These are phyloP conservation scores for Ogataea nitratoaversa DNA, from an alignment of 805 yeast species.

Conservation along the genomic window DNA sequence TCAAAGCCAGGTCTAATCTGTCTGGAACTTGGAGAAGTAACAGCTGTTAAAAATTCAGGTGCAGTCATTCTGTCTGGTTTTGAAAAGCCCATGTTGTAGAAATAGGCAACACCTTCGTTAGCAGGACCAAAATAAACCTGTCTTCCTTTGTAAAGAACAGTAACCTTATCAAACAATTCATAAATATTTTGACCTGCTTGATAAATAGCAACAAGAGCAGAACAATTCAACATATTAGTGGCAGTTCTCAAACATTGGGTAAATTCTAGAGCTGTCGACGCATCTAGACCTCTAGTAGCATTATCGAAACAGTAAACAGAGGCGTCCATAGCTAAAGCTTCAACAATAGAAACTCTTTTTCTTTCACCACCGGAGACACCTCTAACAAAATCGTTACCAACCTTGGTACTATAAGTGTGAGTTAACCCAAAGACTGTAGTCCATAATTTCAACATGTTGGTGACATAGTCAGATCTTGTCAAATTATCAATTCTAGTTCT, in stretches of 20 bases:
- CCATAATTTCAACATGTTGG: slow-evolving; percentile 41
- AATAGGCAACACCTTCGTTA: slow-evolving; percentile 48
- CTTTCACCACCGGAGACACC: slow-evolving; percentile 73
- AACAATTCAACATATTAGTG: slow-evolving; percentile 51
- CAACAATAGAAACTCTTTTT: slow-evolving; percentile 67
- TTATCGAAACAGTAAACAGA: slow-evolving; percentile 62
- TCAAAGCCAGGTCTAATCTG: slow-evolving; percentile 47
- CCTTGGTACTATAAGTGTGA: slow-evolving; percentile 58
- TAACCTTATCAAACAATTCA: slow-evolving; percentile 55
- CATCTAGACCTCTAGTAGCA: slow-evolving; percentile 67
- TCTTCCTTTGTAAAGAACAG: slow-evolving; percentile 55
- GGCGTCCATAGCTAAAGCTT: slow-evolving; percentile 52
- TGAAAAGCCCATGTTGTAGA: slow-evolving; percentile 58
- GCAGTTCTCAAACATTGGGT: slow-evolving; percentile 59
- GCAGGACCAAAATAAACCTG: slow-evolving; percentile 61
- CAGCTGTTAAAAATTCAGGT: slow-evolving; percentile 64
- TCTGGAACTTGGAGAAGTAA: slow-evolving; percentile 63
- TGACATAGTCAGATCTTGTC: slow-evolving; percentile 38
- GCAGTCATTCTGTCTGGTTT: slow-evolving; percentile 67
- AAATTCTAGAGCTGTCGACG: slow-evolving; percentile 68
- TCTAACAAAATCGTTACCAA: slow-evolving; percentile 62
- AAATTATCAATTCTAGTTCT: slow-evolving; percentile 38
- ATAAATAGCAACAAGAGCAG: slow-evolving; percentile 62
- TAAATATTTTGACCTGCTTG: slow-evolving; percentile 67
- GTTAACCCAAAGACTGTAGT: slow-evolving; percentile 55